Base-by-base conservation (phyloP, 2,329 filamentous ascomycete genomes). In the Fusarium humuli region DNA sequence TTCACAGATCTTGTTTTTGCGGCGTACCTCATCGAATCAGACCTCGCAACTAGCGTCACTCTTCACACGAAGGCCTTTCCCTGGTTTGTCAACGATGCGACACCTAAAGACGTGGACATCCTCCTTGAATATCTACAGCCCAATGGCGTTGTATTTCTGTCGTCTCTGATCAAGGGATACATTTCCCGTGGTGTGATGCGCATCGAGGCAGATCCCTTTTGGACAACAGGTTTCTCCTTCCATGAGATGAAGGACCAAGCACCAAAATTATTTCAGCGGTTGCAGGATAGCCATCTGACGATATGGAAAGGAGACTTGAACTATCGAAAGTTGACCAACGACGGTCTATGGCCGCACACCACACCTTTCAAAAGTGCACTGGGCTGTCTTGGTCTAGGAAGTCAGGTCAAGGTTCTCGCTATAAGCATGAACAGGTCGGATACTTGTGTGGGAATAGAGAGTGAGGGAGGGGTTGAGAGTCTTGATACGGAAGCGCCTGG, bases 301-400 rank as follows among this genome's bases (percentile, higher is more conserved):
- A 52, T 61, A 45, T 61, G 54, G 54, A 61, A 61, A 37, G 59
- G 59, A 27, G 54, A 61, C 5, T 30, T 61, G 37, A 61, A 61
- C 6, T 61, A 61, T 59, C 59, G 59, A 25, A 61, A 61, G 25
- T 10, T 61, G 25, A 61, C 55, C 6, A 60, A 18, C 20, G 59
- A 61, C 9, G 59, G 54, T 22, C 23, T 60, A 2, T 61, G 59
- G 59, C 45, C 59, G 7, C 29, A 61, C 6, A 61, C 54, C 12
- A 40, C 59, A 5, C 3, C 59, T 12, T 61, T 61, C 37, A 59
- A 59, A 12, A 27, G n/a, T 40, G 23, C 59, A 4, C 23, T 61
- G 7, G 59, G 54, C 18, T 20, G 18, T 27, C 54, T 61, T 12
- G 59, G 59, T 5, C 37, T 45, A 5, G 29, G 40, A 11, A 61